Conservation (phyloP, 73 alveolate species). For the Durusdinium trenchii region DNA sequence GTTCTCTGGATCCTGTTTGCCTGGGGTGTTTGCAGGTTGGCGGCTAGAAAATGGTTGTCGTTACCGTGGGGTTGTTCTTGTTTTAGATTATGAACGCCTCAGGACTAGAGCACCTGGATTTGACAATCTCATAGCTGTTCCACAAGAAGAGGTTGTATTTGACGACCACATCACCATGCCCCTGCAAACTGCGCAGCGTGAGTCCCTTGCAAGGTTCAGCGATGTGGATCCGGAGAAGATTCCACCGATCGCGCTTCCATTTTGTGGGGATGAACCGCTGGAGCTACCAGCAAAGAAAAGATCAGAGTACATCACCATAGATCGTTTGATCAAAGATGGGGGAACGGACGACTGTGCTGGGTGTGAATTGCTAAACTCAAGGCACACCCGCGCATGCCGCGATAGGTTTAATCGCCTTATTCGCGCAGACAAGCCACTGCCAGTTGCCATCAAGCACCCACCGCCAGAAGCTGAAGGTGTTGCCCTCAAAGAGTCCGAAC, state of each 20-base stretch:
- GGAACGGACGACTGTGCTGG: not conserved
- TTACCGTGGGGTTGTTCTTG: not conserved
- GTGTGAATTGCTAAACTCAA: not conserved
- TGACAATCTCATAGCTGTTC: not conserved
- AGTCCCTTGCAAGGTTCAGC: not conserved
- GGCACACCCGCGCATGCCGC: conserved; percentile 5
- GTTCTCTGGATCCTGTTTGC: not conserved
- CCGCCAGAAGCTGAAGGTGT: not conserved
- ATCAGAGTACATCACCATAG: not conserved
- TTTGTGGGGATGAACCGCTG: not conserved
- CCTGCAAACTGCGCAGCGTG: not conserved
- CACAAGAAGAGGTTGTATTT: conserved; percentile 4
- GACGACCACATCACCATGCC: conserved; percentile 20
- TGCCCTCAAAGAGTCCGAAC: not conserved
- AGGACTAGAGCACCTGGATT: not conserved
- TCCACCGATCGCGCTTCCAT: not conserved
- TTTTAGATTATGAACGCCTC: not conserved
- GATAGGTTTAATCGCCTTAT: conserved; percentile 22
- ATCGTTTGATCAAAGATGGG: not conserved
- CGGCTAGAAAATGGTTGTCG: not conserved
- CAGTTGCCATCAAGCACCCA: not conserved
- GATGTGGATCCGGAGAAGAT: not conserved
- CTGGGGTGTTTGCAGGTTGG: conserved; percentile 34
- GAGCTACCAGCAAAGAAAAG: conserved; percentile 17
- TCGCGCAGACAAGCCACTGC: not conserved